Evolutionary conservation across 352 stramenopile species (phyloP), one percentile per base, ranked within the genome.

Genomic region (Phytopythium aichiense): DNA sequence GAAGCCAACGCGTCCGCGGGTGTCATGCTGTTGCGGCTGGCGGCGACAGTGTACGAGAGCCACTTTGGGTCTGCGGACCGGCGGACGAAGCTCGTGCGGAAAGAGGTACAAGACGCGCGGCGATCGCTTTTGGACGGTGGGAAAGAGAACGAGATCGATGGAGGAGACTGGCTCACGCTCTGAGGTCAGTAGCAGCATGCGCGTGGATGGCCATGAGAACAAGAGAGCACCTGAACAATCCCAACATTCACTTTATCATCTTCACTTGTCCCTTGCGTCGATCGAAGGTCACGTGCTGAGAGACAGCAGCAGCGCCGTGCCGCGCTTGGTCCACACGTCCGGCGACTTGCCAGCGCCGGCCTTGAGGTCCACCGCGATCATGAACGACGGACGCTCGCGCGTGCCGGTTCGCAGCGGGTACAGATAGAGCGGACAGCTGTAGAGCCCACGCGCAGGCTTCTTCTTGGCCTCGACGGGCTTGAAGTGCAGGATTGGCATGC

Each of bases 331-430:
- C 96, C 96, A 99, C 45, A 98, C 79, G 42, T 98, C 94, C 1
- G 91, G 79, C 12, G 83, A 86, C 55, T 94, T 87, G 30, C 88
- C 88, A 2, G 83, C 60, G 2, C 96, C 96, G 12, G 77, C 78
- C 62, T 97, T 96, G 30, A 99, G 82, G 58, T 98, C 89, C 4
- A 98, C 93, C 7, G 87, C 79, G 66, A 97, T 96, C 73, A 98
- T 96, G 68, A 98, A 99, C 18, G 87, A 97, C 35, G 96, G 95
- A 28, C 96, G 84, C 66, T 99, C 94, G 25, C 93, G 82, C 12
- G 93, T 98, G 28, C 96, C 96, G 0, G 94, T 98, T 22, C 96
- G 87, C n/a, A 98, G 72, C 22, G 96, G 96, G 52, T 99, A 99
- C 72, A 99, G 89, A 69, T 99, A 99, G 33, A 98, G 69, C 4